These are phyloP conservation scores for Cyclaneusma minus DNA, from an alignment of 2,329 filamentous ascomycete species.

Conservation along the genomic window DNA sequence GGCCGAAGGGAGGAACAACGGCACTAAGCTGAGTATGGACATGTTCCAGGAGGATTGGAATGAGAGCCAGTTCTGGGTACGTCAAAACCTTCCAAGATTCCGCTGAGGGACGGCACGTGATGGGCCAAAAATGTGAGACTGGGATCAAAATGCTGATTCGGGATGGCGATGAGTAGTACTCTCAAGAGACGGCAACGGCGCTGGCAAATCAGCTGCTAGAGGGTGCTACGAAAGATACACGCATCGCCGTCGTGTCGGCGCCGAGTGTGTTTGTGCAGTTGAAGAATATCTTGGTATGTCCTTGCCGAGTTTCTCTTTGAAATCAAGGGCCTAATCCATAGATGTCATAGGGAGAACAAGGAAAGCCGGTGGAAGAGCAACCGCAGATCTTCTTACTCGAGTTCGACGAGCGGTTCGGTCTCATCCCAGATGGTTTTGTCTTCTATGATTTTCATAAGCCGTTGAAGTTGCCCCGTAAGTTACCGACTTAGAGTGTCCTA, in stretches of 20 bases:
- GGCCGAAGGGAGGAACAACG: conserved; percentile 14
- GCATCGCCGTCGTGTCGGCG: conserved; percentile 55
- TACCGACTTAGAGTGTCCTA: background rate
- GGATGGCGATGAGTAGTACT: conserved; percentile 34
- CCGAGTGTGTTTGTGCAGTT: conserved; percentile 66
- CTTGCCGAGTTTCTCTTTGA: conserved; percentile 1
- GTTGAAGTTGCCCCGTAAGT: conserved; percentile 42
- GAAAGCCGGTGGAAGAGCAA: conserved; percentile 20
- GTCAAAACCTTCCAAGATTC: conserved; percentile 9
- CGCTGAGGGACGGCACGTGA: conserved; percentile 1
- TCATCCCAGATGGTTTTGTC: conserved; percentile 61
- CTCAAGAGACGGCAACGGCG: conserved; percentile 50
- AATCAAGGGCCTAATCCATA: conserved; percentile 1
- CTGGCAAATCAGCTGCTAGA: conserved; percentile 51
- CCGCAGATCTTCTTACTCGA: conserved; percentile 56
- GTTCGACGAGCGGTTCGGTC: conserved; percentile 55
- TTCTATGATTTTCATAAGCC: conserved; percentile 62
- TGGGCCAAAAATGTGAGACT: conserved; percentile 1
- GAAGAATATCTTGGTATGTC: conserved; percentile 49
- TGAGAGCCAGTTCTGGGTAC: conserved; percentile 68
- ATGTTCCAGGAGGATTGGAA: conserved; percentile 72
- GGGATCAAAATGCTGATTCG: background rate
- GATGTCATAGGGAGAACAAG: conserved; percentile 6
- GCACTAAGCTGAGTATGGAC: conserved; percentile 40
- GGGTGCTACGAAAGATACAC: conserved; percentile 37